phyloP scores from a whole-genome alignment of 208 protist genomes.

The Porcisia hertigi region DNA sequence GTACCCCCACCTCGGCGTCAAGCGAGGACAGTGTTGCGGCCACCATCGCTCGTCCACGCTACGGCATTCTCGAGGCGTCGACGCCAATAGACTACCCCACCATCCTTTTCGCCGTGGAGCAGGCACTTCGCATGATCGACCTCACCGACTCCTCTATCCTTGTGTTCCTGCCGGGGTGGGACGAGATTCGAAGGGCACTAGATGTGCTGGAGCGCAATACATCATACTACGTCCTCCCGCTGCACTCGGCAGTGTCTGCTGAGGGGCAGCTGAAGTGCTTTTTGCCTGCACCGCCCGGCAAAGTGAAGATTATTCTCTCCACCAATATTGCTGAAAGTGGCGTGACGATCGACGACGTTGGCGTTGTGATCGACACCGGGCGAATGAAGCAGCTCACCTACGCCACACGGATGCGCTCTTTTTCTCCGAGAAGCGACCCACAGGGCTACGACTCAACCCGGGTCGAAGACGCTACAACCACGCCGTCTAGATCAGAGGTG shows the following conservation, averaged over 20 bases:
- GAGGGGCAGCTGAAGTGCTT: slow-evolving; percentile 98
- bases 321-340: slow-evolving; percentile 99
- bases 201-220: slow-evolving; percentile 76
- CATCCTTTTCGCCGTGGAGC: slow-evolving; percentile 84
- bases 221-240: slow-evolving; percentile 71
- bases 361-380: slow-evolving; percentile 97
- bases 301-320: slow-evolving; percentile 97
- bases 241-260: slow-evolving; percentile 93
- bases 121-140: slow-evolving; percentile 76
- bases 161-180: slow-evolving; percentile 94
- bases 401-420: slow-evolving; percentile 53
- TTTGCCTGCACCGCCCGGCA: slow-evolving; percentile 88
- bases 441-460: slow-evolving; percentile 34
- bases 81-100: slow-evolving; percentile 79
- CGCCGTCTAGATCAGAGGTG: background rate
- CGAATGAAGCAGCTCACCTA: slow-evolving; percentile 96
- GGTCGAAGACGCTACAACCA: background rate
- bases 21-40: background rate
- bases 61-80: slow-evolving; percentile 65
- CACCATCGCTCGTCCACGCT: slow-evolving; percentile 25
- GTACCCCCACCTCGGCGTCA: background rate
- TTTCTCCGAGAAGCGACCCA: slow-evolving; percentile 33
- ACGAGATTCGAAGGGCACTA: slow-evolving; percentile 84
- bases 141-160: slow-evolving; percentile 75
- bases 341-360: slow-evolving; percentile 99